These are phyloP conservation scores for Carallia pectinifolia DNA, from an alignment of 345 rosid genomes.

Conservation along the genomic window DNA sequence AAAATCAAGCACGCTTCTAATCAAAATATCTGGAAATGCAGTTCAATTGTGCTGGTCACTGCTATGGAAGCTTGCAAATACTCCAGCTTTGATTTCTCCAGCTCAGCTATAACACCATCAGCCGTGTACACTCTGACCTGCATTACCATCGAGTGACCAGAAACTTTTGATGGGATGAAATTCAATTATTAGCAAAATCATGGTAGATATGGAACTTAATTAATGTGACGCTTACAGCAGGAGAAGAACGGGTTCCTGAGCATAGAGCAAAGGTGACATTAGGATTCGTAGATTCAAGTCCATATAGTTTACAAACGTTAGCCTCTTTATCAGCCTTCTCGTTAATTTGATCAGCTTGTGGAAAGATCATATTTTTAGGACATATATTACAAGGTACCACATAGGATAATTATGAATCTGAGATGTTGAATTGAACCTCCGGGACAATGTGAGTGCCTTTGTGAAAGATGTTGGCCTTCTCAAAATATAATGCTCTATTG, in stretches of 20 bases:
- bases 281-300: slow-evolving; percentile 59
- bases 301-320: slow-evolving; percentile 59
- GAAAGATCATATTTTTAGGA: too few relatives aligned
- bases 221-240: slow-evolving; percentile 55
- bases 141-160: slow-evolving; percentile 3
- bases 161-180: neutral
- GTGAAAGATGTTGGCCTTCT: slow-evolving; percentile 53
- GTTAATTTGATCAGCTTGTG: slow-evolving; percentile 30
- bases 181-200: neutral
- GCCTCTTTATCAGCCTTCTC: slow-evolving; percentile 60
- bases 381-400: too few relatives aligned
- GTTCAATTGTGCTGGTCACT: slow-evolving; percentile 65
- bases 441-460: slow-evolving; percentile 9
- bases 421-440: too few relatives aligned
- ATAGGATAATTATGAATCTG: too few relatives aligned
- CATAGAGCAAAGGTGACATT: slow-evolving; percentile 82
- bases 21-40: slow-evolving; percentile 63
- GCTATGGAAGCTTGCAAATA: slow-evolving; percentile 81
- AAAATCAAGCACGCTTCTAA: slow-evolving; percentile 51
- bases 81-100: slow-evolving; percentile 87
- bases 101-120: slow-evolving; percentile 58
- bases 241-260: slow-evolving; percentile 90
- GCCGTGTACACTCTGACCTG: slow-evolving; percentile 89
- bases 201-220: neutral
- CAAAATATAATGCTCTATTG: slow-evolving; percentile 76